Percentiles rank a stretch among this genome's conserved stretches.
Evolutionary conservation across 768 basidiomycete genomes (phyloP).

Genomic region (Galerina marginata): DNA sequence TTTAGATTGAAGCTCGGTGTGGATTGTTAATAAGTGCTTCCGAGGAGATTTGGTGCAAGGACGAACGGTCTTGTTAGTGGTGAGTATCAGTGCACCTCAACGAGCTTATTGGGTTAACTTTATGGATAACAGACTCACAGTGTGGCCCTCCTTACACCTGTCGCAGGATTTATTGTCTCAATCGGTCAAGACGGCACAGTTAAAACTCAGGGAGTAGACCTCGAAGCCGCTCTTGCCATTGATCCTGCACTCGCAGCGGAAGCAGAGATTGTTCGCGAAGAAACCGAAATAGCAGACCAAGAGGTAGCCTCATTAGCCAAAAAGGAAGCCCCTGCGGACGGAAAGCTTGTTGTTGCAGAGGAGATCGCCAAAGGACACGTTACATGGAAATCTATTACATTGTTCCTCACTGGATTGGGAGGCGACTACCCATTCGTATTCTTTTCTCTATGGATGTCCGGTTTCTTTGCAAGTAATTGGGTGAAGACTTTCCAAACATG

Average conservation of each 20-base stretch:
- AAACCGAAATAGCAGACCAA: constrained; percentile 24
- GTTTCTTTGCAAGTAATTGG: constrained; percentile 30
- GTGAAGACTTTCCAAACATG: constrained; percentile 40
- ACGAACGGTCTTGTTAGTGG: constrained; percentile 83
- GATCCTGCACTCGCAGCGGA: constrained; percentile 41
- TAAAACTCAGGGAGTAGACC: constrained; percentile 46
- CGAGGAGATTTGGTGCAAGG: constrained; percentile 73
- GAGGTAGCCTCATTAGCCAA: constrained; percentile 26
- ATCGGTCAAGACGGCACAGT: constrained; percentile 59
- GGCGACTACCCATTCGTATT: constrained; percentile 39
- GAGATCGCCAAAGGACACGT: constrained; percentile 51
- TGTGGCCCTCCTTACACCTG: constrained; percentile 52
- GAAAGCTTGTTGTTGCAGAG: constrained; percentile 65
- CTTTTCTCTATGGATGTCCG: constrained; percentile 33
- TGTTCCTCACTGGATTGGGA: constrained; percentile 41
- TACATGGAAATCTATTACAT: constrained; percentile 32
- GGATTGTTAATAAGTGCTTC: constrained; percentile 72
- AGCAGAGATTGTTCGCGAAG: constrained; percentile 13
- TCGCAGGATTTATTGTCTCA: constrained; percentile 61
- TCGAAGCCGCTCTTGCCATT: constrained; percentile 47
- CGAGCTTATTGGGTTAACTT: background rate
- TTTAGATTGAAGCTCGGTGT: constrained; percentile 9
- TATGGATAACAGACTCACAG: constrained; percentile 41
- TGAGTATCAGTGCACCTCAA: constrained; percentile 25
- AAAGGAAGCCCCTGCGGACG: constrained; percentile 34